Evolutionary conservation across 441 rosid species (phyloP), one percentile per base, ranked within the genome.

Genomic region (Populus tomentosa): DNA sequence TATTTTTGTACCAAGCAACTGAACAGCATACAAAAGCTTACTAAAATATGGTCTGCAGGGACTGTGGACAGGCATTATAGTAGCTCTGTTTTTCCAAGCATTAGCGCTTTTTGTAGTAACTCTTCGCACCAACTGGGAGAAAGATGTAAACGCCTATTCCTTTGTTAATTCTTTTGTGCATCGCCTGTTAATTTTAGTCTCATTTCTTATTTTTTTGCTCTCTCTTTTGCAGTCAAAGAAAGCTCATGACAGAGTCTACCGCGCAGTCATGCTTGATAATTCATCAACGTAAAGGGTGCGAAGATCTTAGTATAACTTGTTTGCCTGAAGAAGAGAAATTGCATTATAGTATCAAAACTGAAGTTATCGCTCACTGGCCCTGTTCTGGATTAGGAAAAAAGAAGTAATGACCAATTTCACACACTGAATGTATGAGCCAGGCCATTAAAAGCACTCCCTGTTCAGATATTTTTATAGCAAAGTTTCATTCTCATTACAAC

Each of bases 51-150:
- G 16, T 61, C 40, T 63, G 13, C 72, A 77, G 80, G 80, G 80
- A 16, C 80, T 77, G 4, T 77, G 80, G 75, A 71, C 40, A 35
- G 80, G 80, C 35, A 26, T 78, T 24, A 78, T 78, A 16, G 50
- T 53, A 8, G 80, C 67, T 32, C 30, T 66, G 20, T 7, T 42
- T 53, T 75, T 38, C 35, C 76, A 78, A 20, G 72, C 67, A 46
- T n/a, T 67, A 33, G 76, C 61, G 7, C 66, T 78, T 3, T 18
- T 50, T 26, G 24, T 74, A 65, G 2, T 67, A 65, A 78, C 76
- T 33, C 21, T 78, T 5, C 53, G 67, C 72, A 78, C 76, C n/a
- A 18, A 67, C 32, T 78, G 80, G 80, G 72, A 72, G 38, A 35
- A 50, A 20, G 76, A 78, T 46, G 80, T 63, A 72, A 26, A 70